phyloP scores from a whole-genome alignment of 2,329 filamentous ascomycete genomes.

The Lasiodiplodia gonubiensis region DNA sequence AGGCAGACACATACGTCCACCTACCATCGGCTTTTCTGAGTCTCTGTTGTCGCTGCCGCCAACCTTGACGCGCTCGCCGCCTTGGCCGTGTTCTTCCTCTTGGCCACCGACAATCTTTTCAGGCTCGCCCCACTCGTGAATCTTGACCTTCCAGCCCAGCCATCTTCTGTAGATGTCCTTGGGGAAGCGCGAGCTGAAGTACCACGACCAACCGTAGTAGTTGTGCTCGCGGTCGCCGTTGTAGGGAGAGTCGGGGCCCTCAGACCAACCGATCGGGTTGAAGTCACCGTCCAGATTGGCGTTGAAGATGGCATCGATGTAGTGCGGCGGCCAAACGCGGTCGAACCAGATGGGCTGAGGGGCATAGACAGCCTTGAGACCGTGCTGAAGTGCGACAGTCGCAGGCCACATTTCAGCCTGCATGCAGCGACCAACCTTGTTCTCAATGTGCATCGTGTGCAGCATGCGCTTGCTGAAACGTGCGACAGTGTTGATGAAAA shows the following conservation, averaged over 20 bases:
- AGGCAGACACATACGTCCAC: constrained; percentile 85
- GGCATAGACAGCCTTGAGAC: constrained; percentile 88
- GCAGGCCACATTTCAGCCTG: constrained; percentile 97
- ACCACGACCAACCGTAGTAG: constrained; percentile 86
- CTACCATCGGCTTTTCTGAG: constrained; percentile 21
- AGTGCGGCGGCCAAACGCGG: constrained; percentile 80
- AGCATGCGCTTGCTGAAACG: constrained; percentile 82
- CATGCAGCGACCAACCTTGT: constrained; percentile 84
- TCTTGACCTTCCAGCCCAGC: constrained; percentile 81
- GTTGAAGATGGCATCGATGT: constrained; percentile 81
- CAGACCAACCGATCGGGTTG: constrained; percentile 59
- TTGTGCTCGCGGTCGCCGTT: constrained; percentile 81
- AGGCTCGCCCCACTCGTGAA: constrained; percentile 77
- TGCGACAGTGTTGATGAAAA: constrained; percentile 86
- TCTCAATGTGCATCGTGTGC: constrained; percentile 88
- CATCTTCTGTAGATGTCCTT: constrained; percentile 82
- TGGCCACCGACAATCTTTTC: constrained; percentile 60
- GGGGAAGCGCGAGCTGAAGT: constrained; percentile 85
- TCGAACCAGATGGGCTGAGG: constrained; percentile 90
- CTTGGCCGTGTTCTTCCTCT: constrained; percentile 45
- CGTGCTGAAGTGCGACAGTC: constrained; percentile 86
- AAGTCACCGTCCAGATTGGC: constrained; percentile 68
- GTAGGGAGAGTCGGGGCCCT: constrained; percentile 50
- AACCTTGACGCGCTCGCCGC: constrained; percentile 55
- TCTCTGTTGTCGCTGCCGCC: constrained; percentile 28